These are phyloP conservation scores for Deinandra increscens DNA, from an alignment of 129 eudicot genomes.

Conservation along the genomic window DNA sequence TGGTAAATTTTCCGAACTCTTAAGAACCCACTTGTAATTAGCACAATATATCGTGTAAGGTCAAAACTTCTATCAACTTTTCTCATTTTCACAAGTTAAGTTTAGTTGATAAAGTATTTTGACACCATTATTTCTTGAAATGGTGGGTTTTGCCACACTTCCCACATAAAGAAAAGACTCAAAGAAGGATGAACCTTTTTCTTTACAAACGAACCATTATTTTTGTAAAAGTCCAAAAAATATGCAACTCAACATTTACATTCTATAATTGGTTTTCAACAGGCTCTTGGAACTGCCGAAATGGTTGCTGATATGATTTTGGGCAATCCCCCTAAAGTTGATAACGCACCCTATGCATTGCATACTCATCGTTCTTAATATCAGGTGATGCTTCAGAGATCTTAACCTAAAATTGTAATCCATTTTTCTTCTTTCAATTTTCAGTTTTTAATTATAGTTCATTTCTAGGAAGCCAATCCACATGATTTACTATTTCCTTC, in stretches of 20 bases:
- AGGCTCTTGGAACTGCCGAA: slow-evolving; percentile 98
- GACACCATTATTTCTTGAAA: no score
- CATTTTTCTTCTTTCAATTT: neutral
- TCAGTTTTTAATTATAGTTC: neutral
- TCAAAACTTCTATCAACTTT: neutral
- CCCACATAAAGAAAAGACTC: no score
- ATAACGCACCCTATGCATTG: slow-evolving; percentile 52
- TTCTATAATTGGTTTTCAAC: slow-evolving; percentile 12
- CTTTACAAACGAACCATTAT: no score
- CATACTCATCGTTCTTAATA: slow-evolving; percentile 31
- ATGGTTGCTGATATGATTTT: slow-evolving; percentile 79
- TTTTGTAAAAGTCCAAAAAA: neutral
- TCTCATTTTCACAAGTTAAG: neutral
- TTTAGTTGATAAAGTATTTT: no score
- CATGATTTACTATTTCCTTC: neutral
- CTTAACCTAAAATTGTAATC: slow-evolving; percentile 4
- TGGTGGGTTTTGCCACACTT: no score
- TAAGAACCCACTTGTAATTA: neutral
- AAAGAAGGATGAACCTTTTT: no score
- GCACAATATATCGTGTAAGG: neutral
- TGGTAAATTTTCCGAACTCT: slow-evolving; percentile 47
- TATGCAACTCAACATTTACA: neutral
- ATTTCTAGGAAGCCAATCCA: slow-evolving; percentile 2
- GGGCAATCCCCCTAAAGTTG: slow-evolving; percentile 57
- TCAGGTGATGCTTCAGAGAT: slow-evolving; percentile 21